Evolutionary conservation across 176 grass and related monocot species (phyloP).

Genomic region (Aechmea fasciata): DNA sequence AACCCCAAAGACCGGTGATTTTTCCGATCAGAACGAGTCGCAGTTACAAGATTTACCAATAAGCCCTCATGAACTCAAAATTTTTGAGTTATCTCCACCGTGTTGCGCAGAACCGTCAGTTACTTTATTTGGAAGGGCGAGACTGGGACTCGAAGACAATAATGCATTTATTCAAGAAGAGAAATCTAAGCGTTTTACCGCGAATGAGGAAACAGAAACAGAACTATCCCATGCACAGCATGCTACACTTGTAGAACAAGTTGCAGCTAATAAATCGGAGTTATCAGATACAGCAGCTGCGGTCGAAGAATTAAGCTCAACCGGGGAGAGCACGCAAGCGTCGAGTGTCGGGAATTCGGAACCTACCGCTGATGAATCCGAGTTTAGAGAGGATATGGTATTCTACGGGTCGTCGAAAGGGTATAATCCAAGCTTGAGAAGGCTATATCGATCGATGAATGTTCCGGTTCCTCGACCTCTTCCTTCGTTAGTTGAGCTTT

Average conservation of each 20-base stretch:
- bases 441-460: slow-evolving; percentile 77
- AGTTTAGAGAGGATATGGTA: slow-evolving; percentile 13
- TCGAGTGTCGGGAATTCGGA: slow-evolving; percentile 7
- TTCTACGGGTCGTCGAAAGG: slow-evolving; percentile 42
- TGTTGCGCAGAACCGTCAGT: slow-evolving; percentile 26
- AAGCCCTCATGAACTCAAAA: slow-evolving; percentile 44
- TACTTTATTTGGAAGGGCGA: slow-evolving; percentile 85
- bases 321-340: background rate
- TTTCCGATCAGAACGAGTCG: background rate
- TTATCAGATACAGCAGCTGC: background rate
- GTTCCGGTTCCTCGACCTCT: slow-evolving; percentile 68
- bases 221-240: background rate
- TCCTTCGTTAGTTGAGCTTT: slow-evolving; percentile 47
- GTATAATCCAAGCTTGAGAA: slow-evolving; percentile 74
- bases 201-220: slow-evolving; percentile 4
- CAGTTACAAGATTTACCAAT: background rate
- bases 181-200: slow-evolving; percentile 12
- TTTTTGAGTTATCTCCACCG: slow-evolving; percentile 25
- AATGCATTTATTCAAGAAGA: slow-evolving; percentile 46
- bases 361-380: slow-evolving; percentile 8
- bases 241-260: background rate
- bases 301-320: background rate
- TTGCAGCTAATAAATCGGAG: background rate
- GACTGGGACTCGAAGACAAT: slow-evolving; percentile 53
- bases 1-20: slow-evolving; percentile 11